These are phyloP conservation scores for Suhomyces terraborum DNA, from an alignment of 1,139 yeast species.

Conservation along the genomic window DNA sequence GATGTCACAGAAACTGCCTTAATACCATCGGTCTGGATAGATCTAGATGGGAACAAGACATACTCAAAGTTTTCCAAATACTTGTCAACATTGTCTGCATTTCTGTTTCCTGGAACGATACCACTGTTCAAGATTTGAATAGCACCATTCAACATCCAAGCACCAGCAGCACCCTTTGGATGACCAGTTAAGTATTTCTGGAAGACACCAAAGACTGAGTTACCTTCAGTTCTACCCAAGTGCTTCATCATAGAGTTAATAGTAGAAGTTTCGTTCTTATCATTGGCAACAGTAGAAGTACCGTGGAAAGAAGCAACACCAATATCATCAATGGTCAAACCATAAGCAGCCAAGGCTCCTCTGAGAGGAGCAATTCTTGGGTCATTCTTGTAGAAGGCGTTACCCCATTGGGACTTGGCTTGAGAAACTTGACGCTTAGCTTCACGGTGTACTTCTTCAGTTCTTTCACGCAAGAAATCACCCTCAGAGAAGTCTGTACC, in stretches of 20 bases:
- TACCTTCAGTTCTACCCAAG: conserved; percentile 96
- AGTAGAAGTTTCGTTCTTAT: conserved; percentile 94
- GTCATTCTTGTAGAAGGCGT: conserved; percentile 86
- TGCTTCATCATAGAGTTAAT: conserved; percentile 91
- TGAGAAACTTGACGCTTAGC: conserved; percentile 82
- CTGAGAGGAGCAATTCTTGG: conserved; percentile 95
- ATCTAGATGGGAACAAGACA: conserved; percentile 91
- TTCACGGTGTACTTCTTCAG: conserved; percentile 85
- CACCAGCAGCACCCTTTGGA: conserved; percentile 99
- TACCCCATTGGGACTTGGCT: conserved; percentile 95
- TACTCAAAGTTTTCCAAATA: conserved; percentile 79
- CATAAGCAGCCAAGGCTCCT: conserved; percentile 94
- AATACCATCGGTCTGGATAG: conserved; percentile 93
- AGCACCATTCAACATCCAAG: conserved; percentile 99
- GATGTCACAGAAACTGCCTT: conserved; percentile 97
- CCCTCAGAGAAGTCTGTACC: conserved; percentile 51
- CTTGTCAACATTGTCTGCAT: conserved; percentile 94
- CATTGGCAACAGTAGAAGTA: conserved; percentile 97
- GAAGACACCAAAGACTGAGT: conserved; percentile 97
- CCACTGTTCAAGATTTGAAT: conserved; percentile 91
- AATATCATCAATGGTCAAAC: conserved; percentile 89
- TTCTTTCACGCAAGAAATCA: conserved; percentile 74
- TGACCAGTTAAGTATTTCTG: conserved; percentile 99
- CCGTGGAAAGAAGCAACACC: conserved; percentile 99
- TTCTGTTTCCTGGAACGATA: conserved; percentile 97